A percentile compares a stretch with the other conserved stretches of the same genome.
Evolutionary conservation across 805 yeast genomes (phyloP).

Genomic region (Lipomyces japonicus): DNA sequence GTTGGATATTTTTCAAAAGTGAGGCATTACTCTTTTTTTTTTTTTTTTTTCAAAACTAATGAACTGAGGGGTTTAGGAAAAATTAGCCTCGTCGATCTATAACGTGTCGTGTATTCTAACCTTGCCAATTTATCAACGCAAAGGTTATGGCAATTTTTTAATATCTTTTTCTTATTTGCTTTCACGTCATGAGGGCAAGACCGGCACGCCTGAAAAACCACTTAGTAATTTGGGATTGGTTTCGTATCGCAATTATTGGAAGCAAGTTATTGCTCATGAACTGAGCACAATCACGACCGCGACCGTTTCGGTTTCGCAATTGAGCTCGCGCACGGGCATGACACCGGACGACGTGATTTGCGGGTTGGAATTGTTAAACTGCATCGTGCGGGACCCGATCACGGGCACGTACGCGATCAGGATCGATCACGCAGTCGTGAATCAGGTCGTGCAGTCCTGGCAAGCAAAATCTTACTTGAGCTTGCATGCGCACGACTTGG

Average conservation of each 20-base stretch:
- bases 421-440: constrained; percentile 47
- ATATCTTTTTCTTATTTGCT: constrained; percentile 86
- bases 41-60: background rate
- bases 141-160: constrained; percentile 83
- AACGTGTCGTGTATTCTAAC: constrained; percentile 90
- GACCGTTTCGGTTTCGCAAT: constrained; percentile 50
- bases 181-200: constrained; percentile 66
- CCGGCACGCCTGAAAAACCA: constrained; percentile 96
- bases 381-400: constrained; percentile 49
- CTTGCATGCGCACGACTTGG: constrained; percentile 50
- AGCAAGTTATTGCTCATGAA: constrained; percentile 53
- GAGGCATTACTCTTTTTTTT: constrained; percentile 1
- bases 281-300: constrained; percentile 32
- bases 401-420: constrained; percentile 52
- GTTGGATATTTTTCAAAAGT: constrained; percentile 96
- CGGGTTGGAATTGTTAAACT: constrained; percentile 73
- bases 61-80: constrained; percentile 29
- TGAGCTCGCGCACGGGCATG: constrained; percentile 78
- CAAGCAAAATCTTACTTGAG: constrained; percentile 50
- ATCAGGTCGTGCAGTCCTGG: constrained; percentile 48
- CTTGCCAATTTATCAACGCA: constrained; percentile 78
- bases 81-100: constrained; percentile 65
- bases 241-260: constrained; percentile 88
- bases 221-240: constrained; percentile 78
- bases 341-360: constrained; percentile 78